These are phyloP conservation scores for Sisymbrium altissimum DNA, from an alignment of 345 rosid species.

Conservation along the genomic window DNA sequence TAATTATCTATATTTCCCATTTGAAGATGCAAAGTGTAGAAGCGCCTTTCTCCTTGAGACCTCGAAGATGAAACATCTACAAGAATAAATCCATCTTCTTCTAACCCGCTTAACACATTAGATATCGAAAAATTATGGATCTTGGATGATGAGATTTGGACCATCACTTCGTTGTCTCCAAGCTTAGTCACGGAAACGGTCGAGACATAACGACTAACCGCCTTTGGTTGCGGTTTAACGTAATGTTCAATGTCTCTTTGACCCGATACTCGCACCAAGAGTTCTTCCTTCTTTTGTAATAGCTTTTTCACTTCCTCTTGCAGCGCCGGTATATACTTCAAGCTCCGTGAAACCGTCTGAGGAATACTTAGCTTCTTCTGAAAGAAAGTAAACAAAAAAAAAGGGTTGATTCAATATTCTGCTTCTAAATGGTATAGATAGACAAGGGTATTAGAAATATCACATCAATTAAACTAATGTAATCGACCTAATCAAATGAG, in stretches of 20 bases:
- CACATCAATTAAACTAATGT: not conserved
- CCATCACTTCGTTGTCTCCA: conserved; percentile 42
- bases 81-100: conserved; percentile 46
- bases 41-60: conserved; percentile 47
- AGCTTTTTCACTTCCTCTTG: conserved; percentile 42
- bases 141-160: conserved; percentile 46
- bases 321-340: conserved; percentile 59
- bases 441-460: not conserved
- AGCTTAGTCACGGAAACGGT: conserved; percentile 44
- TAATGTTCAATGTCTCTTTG: conserved; percentile 18
- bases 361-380: conserved; percentile 62
- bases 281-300: conserved; percentile 39
- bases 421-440: not conserved
- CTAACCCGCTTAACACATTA: conserved; percentile 41
- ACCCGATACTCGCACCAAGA: conserved; percentile 37
- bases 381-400: not conserved
- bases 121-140: conserved; percentile 34
- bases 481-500: not conserved
- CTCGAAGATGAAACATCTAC: conserved; percentile 57
- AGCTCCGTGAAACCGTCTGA: conserved; percentile 40
- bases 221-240: conserved; percentile 26
- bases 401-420: not conserved
- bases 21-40: conserved; percentile 58
- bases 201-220: not conserved
- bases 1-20: conserved; percentile 22